phyloP scores from a whole-genome alignment of 202 grass and related monocot species.

The Panicum hallii region DNA sequence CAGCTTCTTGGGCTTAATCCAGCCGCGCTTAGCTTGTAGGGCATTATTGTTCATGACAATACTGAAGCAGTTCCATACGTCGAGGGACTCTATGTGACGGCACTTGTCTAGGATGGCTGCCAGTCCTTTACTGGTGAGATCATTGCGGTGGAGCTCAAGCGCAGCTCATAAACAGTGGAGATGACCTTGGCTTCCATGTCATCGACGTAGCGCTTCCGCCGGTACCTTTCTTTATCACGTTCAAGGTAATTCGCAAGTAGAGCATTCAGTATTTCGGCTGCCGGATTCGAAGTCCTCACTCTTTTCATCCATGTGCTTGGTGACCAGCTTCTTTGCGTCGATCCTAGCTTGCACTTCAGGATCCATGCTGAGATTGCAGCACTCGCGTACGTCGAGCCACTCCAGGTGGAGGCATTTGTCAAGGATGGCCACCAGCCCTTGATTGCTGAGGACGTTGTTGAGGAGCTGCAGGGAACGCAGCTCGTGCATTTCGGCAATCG shows the following conservation, averaged over 20 bases:
- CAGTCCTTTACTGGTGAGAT: slow-evolving; percentile 8
- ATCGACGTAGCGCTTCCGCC: rapidly evolving
- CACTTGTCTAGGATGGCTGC: slow-evolving; percentile 13
- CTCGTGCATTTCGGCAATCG: slow-evolving; percentile 17
- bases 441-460: neutral
- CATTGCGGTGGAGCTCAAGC: neutral
- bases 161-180: neutral
- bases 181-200: slow-evolving; percentile 10
- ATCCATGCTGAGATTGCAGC: neutral
- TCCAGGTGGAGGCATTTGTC: slow-evolving; percentile 13
- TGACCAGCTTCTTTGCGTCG: neutral
- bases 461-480: slow-evolving; percentile 21
- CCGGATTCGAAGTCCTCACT: neutral
- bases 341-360: neutral
- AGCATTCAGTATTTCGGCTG: neutral
- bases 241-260: neutral
- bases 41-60: neutral
- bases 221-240: neutral
- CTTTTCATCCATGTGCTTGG: neutral
- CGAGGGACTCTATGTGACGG: slow-evolving; percentile 1
- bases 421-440: slow-evolving; percentile 21
- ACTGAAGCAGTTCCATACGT: neutral
- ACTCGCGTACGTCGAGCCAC: neutral
- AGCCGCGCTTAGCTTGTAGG: neutral
- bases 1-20: slow-evolving; percentile 6